Evolutionary conservation across 768 basidiomycete species (phyloP).

Genomic region (Multifurca ochricompacta): DNA sequence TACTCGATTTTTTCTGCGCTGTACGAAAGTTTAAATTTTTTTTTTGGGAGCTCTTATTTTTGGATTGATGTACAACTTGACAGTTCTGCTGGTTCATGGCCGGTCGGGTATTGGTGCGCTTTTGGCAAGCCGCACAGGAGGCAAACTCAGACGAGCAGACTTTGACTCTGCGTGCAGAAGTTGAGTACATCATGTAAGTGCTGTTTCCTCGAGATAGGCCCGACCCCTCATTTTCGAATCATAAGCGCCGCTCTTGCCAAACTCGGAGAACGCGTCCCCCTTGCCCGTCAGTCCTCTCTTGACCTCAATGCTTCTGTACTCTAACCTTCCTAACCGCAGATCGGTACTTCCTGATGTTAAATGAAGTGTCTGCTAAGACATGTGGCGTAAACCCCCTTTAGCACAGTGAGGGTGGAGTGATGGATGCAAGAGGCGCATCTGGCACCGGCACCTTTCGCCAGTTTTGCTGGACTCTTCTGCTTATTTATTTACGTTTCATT

Average conservation of each 20-base stretch:
- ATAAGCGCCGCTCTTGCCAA: conserved; percentile 49
- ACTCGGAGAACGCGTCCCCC: conserved; percentile 59
- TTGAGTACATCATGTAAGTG: conserved; percentile 61
- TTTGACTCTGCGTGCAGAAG: conserved; percentile 50
- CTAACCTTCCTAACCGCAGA: conserved; percentile 22
- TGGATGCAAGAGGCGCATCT: not conserved
- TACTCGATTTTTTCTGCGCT: conserved; percentile 62
- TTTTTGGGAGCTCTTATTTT: not conserved
- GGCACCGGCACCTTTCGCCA: not conserved
- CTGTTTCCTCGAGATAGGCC: not conserved
- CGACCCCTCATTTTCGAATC: not conserved
- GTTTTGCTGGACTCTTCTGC: not conserved
- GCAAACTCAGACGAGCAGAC: conserved; percentile 49
- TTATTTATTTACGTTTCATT: not conserved
- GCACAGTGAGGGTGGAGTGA: not conserved
- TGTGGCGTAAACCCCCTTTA: conserved; percentile 22
- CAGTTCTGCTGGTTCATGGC: conserved; percentile 66
- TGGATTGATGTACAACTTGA: not conserved
- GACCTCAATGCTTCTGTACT: not conserved
- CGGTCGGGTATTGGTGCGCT: conserved; percentile 59
- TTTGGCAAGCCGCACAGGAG: conserved; percentile 56
- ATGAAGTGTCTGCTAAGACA: conserved; percentile 29
- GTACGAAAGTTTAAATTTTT: conserved; percentile 41
- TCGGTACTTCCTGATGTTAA: conserved; percentile 51
- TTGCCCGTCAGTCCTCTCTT: conserved; percentile 39